A percentile compares a stretch with the other conserved stretches of the same genome.
phyloP scores from a whole-genome alignment of 257 asterid species.

The Solanum tarapatanum region DNA sequence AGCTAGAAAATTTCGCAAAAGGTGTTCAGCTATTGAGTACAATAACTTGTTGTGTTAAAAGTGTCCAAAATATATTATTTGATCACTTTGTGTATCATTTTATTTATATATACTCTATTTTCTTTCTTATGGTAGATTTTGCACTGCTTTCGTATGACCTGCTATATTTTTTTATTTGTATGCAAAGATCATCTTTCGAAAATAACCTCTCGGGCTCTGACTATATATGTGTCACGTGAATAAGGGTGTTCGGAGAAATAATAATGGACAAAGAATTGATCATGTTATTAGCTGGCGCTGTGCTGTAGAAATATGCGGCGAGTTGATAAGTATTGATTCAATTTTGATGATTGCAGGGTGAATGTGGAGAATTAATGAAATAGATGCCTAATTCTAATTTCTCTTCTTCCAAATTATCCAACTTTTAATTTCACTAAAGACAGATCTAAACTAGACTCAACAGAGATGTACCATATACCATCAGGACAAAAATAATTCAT shows the following conservation, averaged over 20 bases:
- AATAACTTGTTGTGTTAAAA: too few species aligned
- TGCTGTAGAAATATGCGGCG: not conserved
- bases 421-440: not conserved
- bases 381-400: not conserved
- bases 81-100: too few species aligned
- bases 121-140: too few species aligned
- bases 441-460: not conserved
- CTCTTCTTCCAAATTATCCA: not conserved
- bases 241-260: too few species aligned
- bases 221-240: not conserved
- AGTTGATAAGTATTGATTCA: not conserved
- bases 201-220: accelerated
- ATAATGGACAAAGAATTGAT: not conserved
- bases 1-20: too few species aligned
- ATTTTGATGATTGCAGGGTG: not conserved
- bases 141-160: accelerated
- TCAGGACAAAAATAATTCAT: not conserved
- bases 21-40: too few species aligned
- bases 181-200: too few species aligned
- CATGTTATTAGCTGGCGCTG: not conserved
- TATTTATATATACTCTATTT: too few species aligned
- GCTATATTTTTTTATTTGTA: too few species aligned
- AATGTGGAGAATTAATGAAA: not conserved
- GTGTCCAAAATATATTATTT: too few species aligned
- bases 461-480: too few species aligned